Conservation (phyloP, 139 green algal species). For the Micromonas commoda region DNA sequence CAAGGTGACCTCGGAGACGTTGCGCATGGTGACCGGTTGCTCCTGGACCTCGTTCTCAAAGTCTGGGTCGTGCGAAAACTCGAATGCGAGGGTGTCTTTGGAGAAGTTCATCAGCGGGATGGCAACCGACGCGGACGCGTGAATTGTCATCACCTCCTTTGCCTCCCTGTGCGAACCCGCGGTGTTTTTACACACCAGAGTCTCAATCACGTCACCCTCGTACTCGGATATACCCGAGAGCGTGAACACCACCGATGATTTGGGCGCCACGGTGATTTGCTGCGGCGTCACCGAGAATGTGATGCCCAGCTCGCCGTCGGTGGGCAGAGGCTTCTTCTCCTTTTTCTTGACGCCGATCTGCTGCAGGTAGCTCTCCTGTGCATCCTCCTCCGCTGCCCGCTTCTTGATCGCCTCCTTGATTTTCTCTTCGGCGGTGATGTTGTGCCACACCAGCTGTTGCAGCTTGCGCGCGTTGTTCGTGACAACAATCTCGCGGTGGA, state of each 20-base stretch:
- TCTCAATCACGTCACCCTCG: conserved; percentile 41
- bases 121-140: conserved; percentile 38
- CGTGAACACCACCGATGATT: conserved; percentile 45
- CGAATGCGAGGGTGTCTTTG: conserved; percentile 46
- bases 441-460: conserved; percentile 52
- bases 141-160: background rate
- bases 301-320: conserved; percentile 38
- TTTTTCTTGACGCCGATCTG: background rate
- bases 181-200: conserved; percentile 42
- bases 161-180: background rate
- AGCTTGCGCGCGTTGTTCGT: conserved; percentile 55
- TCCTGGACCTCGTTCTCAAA: conserved; percentile 12
- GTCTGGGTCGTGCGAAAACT: conserved; percentile 49
- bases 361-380: background rate
- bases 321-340: conserved; percentile 1
- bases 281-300: conserved; percentile 54
- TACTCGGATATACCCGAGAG: conserved; percentile 43
- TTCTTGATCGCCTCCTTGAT: too few relatives aligned
- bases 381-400: conserved; percentile 10
- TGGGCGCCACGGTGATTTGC: conserved; percentile 43
- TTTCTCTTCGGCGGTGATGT: conserved; percentile 26
- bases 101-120: conserved; percentile 61
- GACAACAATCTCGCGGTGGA: conserved; percentile 47
- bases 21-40: conserved; percentile 29
- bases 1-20: conserved; percentile 51